Conservation (phyloP, 1,284 basidiomycete genomes). For the Apiotrichum gracile region DNA sequence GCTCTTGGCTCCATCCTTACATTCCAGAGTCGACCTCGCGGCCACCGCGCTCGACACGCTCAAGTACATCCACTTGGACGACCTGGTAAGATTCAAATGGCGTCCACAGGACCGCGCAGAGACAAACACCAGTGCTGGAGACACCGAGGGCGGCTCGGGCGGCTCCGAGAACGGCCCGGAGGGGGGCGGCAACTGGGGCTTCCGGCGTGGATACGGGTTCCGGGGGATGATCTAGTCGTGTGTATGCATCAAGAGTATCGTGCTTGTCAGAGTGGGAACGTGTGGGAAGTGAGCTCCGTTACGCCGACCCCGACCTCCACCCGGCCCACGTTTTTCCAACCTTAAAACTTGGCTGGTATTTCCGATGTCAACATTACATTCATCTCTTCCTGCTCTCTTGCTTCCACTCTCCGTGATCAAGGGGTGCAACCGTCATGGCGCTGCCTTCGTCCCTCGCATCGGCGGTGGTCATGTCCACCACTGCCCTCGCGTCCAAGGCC, state of each 20-base stretch:
- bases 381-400: too few relatives aligned
- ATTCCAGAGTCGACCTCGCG: slow-evolving; percentile 32
- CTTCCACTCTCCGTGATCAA: too few relatives aligned
- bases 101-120: neutral
- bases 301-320: too few relatives aligned
- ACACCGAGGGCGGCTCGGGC: neutral
- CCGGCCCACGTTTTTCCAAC: too few relatives aligned
- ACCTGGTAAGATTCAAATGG: slow-evolving; percentile 34
- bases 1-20: neutral
- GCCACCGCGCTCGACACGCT: slow-evolving; percentile 38
- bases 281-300: too few relatives aligned
- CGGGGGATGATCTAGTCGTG: neutral
- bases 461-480: slow-evolving; percentile 31
- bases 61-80: slow-evolving; percentile 30
- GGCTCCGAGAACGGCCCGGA: neutral
- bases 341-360: too few relatives aligned
- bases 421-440: slow-evolving; percentile 1
- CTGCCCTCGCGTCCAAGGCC: slow-evolving; percentile 69
- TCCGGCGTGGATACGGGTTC: neutral
- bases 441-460: slow-evolving; percentile 28
- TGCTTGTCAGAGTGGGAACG: too few relatives aligned
- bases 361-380: too few relatives aligned
- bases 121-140: neutral
- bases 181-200: neutral
- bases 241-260: too few relatives aligned